Base-by-base conservation (phyloP, 306 rosid genomes). In the Medicago truncatula region DNA sequence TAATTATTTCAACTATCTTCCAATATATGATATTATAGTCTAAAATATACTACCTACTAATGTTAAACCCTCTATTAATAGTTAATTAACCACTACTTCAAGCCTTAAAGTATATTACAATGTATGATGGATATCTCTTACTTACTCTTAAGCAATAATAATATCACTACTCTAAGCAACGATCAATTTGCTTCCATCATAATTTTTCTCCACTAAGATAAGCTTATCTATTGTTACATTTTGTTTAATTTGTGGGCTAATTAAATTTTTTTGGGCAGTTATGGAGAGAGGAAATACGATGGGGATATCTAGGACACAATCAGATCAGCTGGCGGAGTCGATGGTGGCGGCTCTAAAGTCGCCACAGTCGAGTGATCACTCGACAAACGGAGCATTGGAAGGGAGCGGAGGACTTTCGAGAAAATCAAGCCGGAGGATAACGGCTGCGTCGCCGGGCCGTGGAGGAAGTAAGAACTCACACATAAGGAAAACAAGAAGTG, bases 401-500 rank as follows among this genome's bases (percentile, higher is more conserved):
- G 76, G 91, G 0, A 80, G 86, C 0, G 82, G 80, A 2, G 77
- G 80, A 0, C 65, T 83, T 0, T 87, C 93, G 4, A 84, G 93
- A 83, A 92, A 88, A 84, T 90, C 99, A n/a, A 92, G 99, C 69
- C 71, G 82, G 86, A 79, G 87, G 68, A 40, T 83, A 85, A 79
- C 74, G 62, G 76, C 39, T 71, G 84, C 77, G 5, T 92, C 97
- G 0, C 97, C 97, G 21, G 93, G 95, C 4, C 76, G 88, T 1
- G 38, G 63, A 79, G 80, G 53, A 82, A 73, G 88, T 11, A 92
- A 44, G 78, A 90, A 89, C 88, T 63, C 96, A 0, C 99, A 90
- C 84, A 96, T 96, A 36, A 90, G 98, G 83, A 96, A 96, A 88
- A 85, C 93, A 0, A 83, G 96, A 76, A 96, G 99, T 57, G 99